Evolutionary conservation across 2,329 filamentous ascomycete species (phyloP), one percentile per base, ranked within the genome.

Genomic region (Samsoniella hepiali): DNA sequence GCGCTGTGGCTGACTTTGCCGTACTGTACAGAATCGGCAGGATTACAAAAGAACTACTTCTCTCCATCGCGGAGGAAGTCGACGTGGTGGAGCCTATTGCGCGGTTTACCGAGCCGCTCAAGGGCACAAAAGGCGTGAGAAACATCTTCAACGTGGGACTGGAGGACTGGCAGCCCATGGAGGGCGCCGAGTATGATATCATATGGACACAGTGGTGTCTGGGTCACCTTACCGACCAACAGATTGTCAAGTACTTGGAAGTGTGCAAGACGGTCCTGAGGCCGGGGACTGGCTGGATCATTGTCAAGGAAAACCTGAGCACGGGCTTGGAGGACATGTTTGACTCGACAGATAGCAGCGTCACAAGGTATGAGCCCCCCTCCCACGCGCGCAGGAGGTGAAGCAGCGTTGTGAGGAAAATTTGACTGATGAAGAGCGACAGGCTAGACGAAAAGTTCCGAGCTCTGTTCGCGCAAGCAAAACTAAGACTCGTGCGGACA

Each of bases 1-100:
- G 38, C 13, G 29, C 15, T 56, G 22, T 44, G 38, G 13, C 36
- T 63, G 44, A 56, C 54, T n/a, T 44, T 36, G 29, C 38, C 32
- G 5, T 10, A 49, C 1, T 10, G 27, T 27, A 27, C 32, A 87
- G 93, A 1, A 96, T 97, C 63, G 94, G 93, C 0, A 83, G 94
- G 47, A 84, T 97, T 64, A 96, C 92, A 0, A 83, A 89, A 64
- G 90, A 90, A 0, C 81, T 97, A 3, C 80, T 97, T 15, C 76
- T 88, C 31, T 80, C 85, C 29, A 78, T 94, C 1, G 88, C 89
- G n/a, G 79, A 86, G 15, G 77, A 81, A 2, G 88, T 97, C 5
- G 94, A 97, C 72, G 82, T 96, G 22, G 85, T 97, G 40, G 93
- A 97, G 78, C 94, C 93, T 0, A 85, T 97, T 27, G 79, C 82